Percentiles rank a stretch among this genome's conserved stretches.
Evolutionary conservation across 2,329 filamentous ascomycete species (phyloP).

Genomic region (Aspergillus ustus): DNA sequence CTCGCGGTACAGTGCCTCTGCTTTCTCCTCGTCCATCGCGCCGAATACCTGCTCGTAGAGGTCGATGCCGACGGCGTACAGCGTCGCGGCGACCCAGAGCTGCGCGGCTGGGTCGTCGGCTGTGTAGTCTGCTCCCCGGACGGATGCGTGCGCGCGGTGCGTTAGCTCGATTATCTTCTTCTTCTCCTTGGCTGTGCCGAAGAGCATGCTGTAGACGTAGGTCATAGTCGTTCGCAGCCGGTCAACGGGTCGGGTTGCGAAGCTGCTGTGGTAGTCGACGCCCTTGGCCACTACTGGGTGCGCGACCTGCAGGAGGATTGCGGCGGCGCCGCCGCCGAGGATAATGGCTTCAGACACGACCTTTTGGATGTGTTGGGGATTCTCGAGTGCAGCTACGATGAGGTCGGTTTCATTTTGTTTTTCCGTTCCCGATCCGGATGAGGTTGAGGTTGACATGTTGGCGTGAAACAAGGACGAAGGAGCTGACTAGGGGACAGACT

Average conservation of each 20-base stretch:
- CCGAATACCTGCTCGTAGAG: constrained; percentile 45
- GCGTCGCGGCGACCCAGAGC: constrained; percentile 48
- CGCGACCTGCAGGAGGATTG: constrained; percentile 49
- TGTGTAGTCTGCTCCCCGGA: constrained; percentile 39
- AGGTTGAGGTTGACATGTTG: not conserved
- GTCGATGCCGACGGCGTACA: constrained; percentile 43
- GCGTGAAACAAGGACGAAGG: not conserved
- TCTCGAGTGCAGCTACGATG: constrained; percentile 6
- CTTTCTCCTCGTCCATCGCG: constrained; percentile 28
- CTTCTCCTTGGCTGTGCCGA: constrained; percentile 40
- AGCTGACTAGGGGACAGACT: not conserved
- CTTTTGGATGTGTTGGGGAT: constrained; percentile 28
- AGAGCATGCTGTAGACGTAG: constrained; percentile 47
- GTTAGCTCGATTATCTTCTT: constrained; percentile 43
- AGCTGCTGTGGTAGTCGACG: constrained; percentile 46
- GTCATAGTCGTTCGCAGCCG: constrained; percentile 46
- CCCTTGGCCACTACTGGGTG: constrained; percentile 45
- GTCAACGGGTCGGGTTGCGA: constrained; percentile 38
- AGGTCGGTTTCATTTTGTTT: constrained; percentile 5
- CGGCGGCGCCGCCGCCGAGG: constrained; percentile 41
- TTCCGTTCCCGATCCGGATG: not conserved
- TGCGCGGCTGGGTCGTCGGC: constrained; percentile 46
- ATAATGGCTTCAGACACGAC: constrained; percentile 43
- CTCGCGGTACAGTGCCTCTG: constrained; percentile 34
- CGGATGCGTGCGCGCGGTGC: constrained; percentile 38